Base-by-base conservation (phyloP, 495 filamentous ascomycete genomes). In the Echria macrotheca region DNA sequence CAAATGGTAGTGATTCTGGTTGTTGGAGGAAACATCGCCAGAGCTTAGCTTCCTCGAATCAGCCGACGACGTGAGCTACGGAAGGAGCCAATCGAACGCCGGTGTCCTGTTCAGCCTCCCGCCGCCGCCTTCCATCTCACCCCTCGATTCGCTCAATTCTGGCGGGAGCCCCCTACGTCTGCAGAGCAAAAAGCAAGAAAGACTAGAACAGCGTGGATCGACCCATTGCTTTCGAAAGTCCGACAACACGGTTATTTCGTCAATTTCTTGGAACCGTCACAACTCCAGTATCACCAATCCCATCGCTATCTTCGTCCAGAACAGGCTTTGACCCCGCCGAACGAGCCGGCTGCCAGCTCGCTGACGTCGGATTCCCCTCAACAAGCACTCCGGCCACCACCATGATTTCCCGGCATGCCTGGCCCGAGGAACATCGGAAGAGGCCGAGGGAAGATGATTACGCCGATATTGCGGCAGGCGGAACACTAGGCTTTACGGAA, bases 401-500 rank as follows among this genome's bases (percentile, higher is more conserved):
- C 21, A 52, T 49, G 50, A 56, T 60, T 37, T 31, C 47, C 21
- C 41, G 46, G 6, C 41, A 50, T 26, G 52, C 39, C 19, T 60
- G 53, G 46, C 54, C 58, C 32, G 57, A 62, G 12, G 49, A 44
- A 5, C 45, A 48, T 14, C 60, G 61, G 24, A 70, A 70, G 53
- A 41, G 67, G 19, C 35, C 44, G 21, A 50, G 64, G 21, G 67
- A 70, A 31, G 65, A 67, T 12, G 67, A 68, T 3, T 54, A 53
- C 28, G 57, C 51, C 7, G 65, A 62, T 17, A 37, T 59, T 12
- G 29, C 50, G 7, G 37, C 41, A 12, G 56, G 50, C 33, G 55
- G 59, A n/a, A 62, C 56, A 15, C 44, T 68, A 5, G 66, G 72
- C 37, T 74, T 74, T 43, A 69, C 69, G 0, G 72, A 75, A 54